phyloP scores from a whole-genome alignment of 495 filamentous ascomycete species.

The Haplographium delicatum region DNA sequence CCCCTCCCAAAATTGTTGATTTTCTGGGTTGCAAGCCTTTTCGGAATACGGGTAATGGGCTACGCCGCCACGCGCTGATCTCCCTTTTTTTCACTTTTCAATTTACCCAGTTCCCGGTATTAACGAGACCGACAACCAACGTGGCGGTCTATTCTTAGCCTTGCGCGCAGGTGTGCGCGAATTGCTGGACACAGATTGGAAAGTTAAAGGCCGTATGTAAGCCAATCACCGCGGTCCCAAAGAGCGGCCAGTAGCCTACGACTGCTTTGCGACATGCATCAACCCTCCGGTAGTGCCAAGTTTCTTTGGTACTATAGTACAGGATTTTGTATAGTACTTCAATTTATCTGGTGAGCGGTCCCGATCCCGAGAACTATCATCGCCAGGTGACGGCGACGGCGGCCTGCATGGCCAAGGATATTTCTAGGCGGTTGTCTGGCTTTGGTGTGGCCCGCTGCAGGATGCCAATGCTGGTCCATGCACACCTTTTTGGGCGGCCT shows the following conservation, averaged over 20 bases:
- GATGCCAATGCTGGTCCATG: slow-evolving; percentile 9
- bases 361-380: slow-evolving; percentile 5
- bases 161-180: neutral
- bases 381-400: slow-evolving; percentile 1
- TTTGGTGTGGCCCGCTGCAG: neutral
- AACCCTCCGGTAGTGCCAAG: no score
- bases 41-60: neutral
- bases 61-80: neutral
- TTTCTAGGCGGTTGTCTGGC: neutral
- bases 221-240: neutral
- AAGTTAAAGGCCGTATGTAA: neutral
- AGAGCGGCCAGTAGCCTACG: no score
- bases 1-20: no score
- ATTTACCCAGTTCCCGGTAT: slow-evolving; percentile 18
- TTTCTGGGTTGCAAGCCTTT: neutral
- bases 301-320: no score
- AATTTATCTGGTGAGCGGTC: slow-evolving; percentile 1
- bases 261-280: no score
- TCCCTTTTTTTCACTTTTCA: neutral
- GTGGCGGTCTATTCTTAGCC: slow-evolving; percentile 13
- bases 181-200: neutral
- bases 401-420: neutral
- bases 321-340: neutral
- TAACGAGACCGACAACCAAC: neutral
- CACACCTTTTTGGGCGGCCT: neutral